These are phyloP conservation scores for Colletotrichum musae DNA, from an alignment of 2,329 filamentous ascomycete genomes.

Conservation along the genomic window DNA sequence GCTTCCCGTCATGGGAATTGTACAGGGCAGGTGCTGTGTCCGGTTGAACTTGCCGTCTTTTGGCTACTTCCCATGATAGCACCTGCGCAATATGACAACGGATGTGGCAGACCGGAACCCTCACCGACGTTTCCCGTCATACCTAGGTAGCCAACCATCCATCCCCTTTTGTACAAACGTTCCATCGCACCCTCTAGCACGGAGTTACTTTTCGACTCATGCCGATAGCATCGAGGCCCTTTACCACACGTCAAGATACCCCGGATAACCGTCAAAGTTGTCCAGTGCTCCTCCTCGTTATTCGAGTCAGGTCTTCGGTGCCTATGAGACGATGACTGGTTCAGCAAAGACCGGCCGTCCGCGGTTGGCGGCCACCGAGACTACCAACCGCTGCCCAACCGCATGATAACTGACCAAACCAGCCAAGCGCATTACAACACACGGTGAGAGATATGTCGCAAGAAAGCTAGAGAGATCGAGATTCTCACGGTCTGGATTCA, in stretches of 20 bases:
- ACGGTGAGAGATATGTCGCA: not conserved
- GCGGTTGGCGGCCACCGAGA: not conserved
- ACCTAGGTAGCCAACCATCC: too few species aligned
- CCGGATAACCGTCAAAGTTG: not conserved
- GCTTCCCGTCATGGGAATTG: not conserved
- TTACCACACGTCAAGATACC: not conserved
- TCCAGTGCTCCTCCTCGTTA: not conserved
- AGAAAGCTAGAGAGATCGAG: not conserved
- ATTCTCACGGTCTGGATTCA: too few species aligned
- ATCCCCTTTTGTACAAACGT: too few species aligned
- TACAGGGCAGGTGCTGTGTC: not conserved
- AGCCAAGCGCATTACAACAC: not conserved
- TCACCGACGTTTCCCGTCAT: too few species aligned
- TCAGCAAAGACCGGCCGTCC: not conserved
- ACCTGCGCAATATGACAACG: too few species aligned
- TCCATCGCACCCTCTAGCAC: too few species aligned
- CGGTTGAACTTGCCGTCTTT: not conserved
- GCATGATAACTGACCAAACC: not conserved
- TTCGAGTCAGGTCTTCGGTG: not conserved
- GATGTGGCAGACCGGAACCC: too few species aligned
- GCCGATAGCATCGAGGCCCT: not conserved
- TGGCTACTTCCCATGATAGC: too few species aligned
- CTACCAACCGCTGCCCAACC: not conserved
- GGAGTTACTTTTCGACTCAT: too few species aligned
- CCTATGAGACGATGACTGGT: not conserved